Evolutionary conservation across 1,284 basidiomycete species (phyloP), one percentile per base, ranked within the genome.

Genomic region (Omphalotus olearius): DNA sequence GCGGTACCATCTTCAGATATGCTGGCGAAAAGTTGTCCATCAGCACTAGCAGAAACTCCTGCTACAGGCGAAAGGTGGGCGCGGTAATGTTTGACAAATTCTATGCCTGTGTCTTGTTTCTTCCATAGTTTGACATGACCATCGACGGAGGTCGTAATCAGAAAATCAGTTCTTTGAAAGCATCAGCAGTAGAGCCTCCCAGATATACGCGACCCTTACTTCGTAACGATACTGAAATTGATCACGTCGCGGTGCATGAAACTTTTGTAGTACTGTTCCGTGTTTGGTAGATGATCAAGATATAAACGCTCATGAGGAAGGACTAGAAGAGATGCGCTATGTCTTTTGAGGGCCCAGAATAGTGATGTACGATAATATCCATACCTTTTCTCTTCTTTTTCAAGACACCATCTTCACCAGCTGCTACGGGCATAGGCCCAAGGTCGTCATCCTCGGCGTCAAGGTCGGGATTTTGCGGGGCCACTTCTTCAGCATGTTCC

Each of bases 51-150:
- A 38, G 86, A 88, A 6, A 95, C 85, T 1, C 81, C 85, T 6
- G 86, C 76, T 38, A 99, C 81, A 11, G 91, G 83, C 20, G 81
- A 78, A 23, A 97, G 75, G 62, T 98, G 95, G 1, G 97, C 94
- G 39, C 96, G 85, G 69, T 93, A 96, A 60, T 92, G 88, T 70
- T 97, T 95, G 55, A 95, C 91, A 62, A 94, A 95, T 69, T 96
- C 92, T 62, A 95, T 91, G 6, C 93, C 93, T 4, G 76, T 68
- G 11, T 94, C 88, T 70, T 97, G 93, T 71, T 99, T 99, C 76
- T 98, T 98, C 97, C 97, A 99, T 25, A 99, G 75, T 69, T 99
- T 99, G 61, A 99, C 73, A 68, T 96, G 91, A 1, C 97, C 97
- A 63, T 99, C 96, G 10, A 94, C 69, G 1, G 94, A 98, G 1